Evolutionary conservation across 306 rosid genomes (phyloP), one percentile per base, ranked within the genome.

Genomic region (Begonia fuchsioides): DNA sequence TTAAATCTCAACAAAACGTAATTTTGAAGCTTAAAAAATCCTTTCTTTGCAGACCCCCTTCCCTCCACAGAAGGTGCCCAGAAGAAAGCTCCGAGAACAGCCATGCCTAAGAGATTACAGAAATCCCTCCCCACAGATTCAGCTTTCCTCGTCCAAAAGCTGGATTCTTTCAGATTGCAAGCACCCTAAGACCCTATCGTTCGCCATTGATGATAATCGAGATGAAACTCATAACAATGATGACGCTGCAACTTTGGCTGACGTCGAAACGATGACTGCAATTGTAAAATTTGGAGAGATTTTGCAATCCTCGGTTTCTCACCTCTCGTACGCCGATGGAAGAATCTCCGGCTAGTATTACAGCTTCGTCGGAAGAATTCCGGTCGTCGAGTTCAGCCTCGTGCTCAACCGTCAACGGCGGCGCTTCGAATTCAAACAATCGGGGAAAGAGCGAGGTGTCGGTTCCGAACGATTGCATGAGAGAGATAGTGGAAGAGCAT

Each of bases 181-280:
- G 50, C 81, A 75, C 44, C 77, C 93, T 0, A 78, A 66, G 41
- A 87, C 94, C 15, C 67, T 66, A 11, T 87, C 96, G 0, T 46
- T 83, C 3, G 71, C 76, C 38, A 5, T 77, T 1, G 73, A 70
- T 41, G 38, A 57, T 15, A 51, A 44, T 39, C 49, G 46, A 48
- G 55, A 40, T 4, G 51, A 49, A 10, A 54, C 45, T 17, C 14
- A 32, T 3, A 40, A 17, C 16, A 49, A 38, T 7, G 54, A 43
- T 2, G 17, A 71, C n/a, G 80, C 77, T 7, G 96, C 87, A 9
- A 69, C 86, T 2, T 67, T 87, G 12, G 71, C 77, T 0, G 94
- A 83, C 15, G 38, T 87, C n/a, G 20, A 18, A 84, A 75, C 5
- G 60, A 59, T 1, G 76, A 71, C 9, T 72, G 43, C 50, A 19